These are phyloP conservation scores for Ceratobasidium sp. DNA, from an alignment of 1,284 basidiomycete genomes.

Conservation along the genomic window DNA sequence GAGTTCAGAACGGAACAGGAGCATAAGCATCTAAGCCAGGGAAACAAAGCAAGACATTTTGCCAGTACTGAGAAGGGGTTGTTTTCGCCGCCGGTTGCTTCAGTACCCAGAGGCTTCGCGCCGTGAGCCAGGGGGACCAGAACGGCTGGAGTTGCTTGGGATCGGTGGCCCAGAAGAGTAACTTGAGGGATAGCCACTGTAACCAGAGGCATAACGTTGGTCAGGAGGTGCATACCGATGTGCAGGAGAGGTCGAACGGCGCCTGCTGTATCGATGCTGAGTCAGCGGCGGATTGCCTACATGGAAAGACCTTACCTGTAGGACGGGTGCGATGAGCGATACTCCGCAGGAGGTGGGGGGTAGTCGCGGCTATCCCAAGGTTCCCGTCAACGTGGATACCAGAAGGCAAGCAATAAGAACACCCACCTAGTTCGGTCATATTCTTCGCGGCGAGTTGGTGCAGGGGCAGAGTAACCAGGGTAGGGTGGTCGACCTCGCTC, in stretches of 20 bases:
- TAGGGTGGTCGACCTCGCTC: constrained; percentile 29
- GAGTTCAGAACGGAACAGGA: constrained; percentile 25
- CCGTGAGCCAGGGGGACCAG: constrained; percentile 35
- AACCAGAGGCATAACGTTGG: constrained; percentile 36
- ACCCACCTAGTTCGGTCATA: constrained; percentile 32
- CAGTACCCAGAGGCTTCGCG: constrained; percentile 35
- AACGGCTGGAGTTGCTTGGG: constrained; percentile 25
- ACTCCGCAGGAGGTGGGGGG: constrained; percentile 22
- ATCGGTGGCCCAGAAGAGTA: constrained; percentile 33
- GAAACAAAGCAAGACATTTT: constrained; percentile 18
- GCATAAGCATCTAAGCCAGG: constrained; percentile 25
- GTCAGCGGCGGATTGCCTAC: not conserved
- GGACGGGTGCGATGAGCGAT: constrained; percentile 29
- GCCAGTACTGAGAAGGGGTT: constrained; percentile 21
- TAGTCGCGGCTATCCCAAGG: constrained; percentile 14
- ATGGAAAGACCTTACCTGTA: constrained; percentile 15
- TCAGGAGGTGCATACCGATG: constrained; percentile 33
- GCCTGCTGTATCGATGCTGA: not conserved
- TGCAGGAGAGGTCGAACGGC: constrained; percentile 34
- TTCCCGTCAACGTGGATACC: not conserved
- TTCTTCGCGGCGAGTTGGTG: constrained; percentile 21
- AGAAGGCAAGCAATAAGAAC: not conserved
- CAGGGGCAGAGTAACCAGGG: constrained; percentile 24
- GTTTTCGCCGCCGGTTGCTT: not conserved
- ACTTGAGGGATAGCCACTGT: constrained; percentile 31